Conservation (phyloP, 139 green algal genomes). For the Spirogloea muscicola region DNA sequence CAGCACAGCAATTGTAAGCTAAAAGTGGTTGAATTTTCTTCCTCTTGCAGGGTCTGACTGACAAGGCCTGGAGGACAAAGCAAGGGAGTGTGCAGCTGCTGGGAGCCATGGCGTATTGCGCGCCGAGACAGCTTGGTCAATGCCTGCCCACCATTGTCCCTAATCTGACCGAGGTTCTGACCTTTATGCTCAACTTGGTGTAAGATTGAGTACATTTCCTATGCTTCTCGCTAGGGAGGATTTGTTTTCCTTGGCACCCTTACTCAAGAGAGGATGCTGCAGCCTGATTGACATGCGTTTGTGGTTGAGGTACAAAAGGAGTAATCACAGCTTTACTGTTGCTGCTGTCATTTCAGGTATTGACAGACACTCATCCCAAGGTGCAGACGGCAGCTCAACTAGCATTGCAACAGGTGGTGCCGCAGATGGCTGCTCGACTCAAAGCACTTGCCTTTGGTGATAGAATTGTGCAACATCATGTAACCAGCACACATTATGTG, state of each 20-base stretch:
- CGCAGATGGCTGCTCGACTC: not conserved
- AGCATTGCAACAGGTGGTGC: slow-evolving; percentile 76
- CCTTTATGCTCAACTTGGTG: slow-evolving; percentile 6
- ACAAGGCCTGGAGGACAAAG: slow-evolving; percentile 90
- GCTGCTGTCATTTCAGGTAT: slow-evolving; percentile 44
- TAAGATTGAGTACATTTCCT: not conserved
- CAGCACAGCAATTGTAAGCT: not conserved
- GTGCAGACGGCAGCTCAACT: slow-evolving; percentile 75
- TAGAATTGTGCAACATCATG: no score
- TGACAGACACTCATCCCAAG: slow-evolving; percentile 85
- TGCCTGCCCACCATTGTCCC: slow-evolving; percentile 91
- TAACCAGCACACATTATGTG: no score
- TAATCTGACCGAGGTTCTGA: slow-evolving; percentile 58
- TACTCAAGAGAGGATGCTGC: no score
- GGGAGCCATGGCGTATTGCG: slow-evolving; percentile 93
- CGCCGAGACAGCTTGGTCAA: slow-evolving; percentile 87
- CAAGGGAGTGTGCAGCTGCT: slow-evolving; percentile 86
- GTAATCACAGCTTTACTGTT: no score
- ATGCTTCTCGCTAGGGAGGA: no score
- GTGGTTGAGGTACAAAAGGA: no score
- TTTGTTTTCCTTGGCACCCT: no score
- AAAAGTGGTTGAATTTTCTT: not conserved
- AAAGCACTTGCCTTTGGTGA: not conserved
- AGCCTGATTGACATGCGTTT: no score
- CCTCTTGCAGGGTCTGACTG: slow-evolving; percentile 61